Percentiles rank a stretch among this genome's conserved stretches.
These are phyloP conservation scores for Protea cynaroides DNA, from an alignment of 164 flowering plant genomes.

Conservation along the genomic window DNA sequence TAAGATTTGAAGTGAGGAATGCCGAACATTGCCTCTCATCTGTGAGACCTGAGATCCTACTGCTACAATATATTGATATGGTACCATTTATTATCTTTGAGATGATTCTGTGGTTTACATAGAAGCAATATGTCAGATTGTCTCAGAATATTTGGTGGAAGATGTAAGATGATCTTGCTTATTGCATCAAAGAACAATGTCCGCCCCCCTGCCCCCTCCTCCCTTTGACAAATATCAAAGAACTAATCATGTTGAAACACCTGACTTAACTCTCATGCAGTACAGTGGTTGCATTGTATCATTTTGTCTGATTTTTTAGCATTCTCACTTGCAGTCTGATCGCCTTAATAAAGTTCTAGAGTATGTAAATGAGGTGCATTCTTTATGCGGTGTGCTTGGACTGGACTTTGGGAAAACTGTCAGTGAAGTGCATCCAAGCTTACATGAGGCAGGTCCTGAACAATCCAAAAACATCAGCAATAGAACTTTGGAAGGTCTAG, in stretches of 20 bases:
- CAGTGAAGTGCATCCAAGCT: slow-evolving; percentile 85
- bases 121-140: too few relatives aligned
- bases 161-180: too few relatives aligned
- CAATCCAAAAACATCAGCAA: slow-evolving; percentile 70
- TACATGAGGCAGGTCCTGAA: slow-evolving; percentile 43
- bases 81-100: too few relatives aligned
- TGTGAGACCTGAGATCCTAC: too few relatives aligned
- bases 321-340: slow-evolving; percentile 55
- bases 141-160: too few relatives aligned
- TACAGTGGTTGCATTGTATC: neutral
- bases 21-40: too few relatives aligned
- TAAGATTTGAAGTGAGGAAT: too few relatives aligned
- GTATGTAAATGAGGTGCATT: slow-evolving; percentile 81
- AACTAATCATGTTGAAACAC: neutral
- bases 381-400: slow-evolving; percentile 71
- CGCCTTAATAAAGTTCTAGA: slow-evolving; percentile 73
- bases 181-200: neutral
- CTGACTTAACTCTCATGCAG: neutral
- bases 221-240: too few relatives aligned
- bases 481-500: slow-evolving; percentile 67
- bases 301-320: neutral
- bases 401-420: slow-evolving; percentile 79
- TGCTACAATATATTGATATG: too few relatives aligned
- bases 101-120: too few relatives aligned
- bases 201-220: too few relatives aligned